These are phyloP conservation scores for Penicillium canariense DNA, from an alignment of 495 filamentous ascomycete genomes.

Conservation along the genomic window DNA sequence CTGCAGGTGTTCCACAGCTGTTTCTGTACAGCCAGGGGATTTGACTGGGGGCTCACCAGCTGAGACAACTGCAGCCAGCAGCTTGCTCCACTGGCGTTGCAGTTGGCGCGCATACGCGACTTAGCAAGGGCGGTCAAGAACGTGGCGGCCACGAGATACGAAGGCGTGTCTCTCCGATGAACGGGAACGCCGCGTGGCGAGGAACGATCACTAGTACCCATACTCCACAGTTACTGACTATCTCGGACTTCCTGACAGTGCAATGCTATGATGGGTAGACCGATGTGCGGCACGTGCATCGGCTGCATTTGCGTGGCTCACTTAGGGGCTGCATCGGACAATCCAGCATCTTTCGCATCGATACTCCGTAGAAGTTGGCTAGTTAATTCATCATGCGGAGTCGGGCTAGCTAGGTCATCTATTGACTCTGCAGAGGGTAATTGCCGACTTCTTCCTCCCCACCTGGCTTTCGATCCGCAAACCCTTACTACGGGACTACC, in stretches of 20 bases:
- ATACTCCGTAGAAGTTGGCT: not conserved
- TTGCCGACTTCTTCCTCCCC: not conserved
- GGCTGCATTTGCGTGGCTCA: not conserved
- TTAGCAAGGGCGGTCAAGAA: slow-evolving; percentile 26
- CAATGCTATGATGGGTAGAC: slow-evolving; percentile 6
- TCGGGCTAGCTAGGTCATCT: not conserved
- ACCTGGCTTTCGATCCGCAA: no score
- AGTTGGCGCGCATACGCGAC: not conserved
- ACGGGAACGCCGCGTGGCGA: slow-evolving; percentile 8
- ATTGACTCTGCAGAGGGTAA: not conserved
- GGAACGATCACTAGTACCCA: not conserved
- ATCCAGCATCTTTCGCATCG: not conserved
- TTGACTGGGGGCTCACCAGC: not conserved
- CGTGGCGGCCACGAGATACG: slow-evolving; percentile 45
- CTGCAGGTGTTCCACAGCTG: slow-evolving; percentile 19
- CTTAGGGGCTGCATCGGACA: not conserved
- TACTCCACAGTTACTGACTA: not conserved
- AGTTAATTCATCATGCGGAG: not conserved
- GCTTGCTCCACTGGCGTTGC: no score
- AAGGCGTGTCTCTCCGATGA: slow-evolving; percentile 7
- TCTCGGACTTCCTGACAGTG: not conserved
- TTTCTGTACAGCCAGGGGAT: slow-evolving; percentile 11
- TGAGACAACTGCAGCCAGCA: not conserved
- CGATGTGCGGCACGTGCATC: slow-evolving; percentile 2
- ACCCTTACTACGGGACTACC: no score